Evolutionary conservation across 441 rosid genomes (phyloP), one percentile per base, ranked within the genome.

Genomic region (Erodium trifolium): DNA sequence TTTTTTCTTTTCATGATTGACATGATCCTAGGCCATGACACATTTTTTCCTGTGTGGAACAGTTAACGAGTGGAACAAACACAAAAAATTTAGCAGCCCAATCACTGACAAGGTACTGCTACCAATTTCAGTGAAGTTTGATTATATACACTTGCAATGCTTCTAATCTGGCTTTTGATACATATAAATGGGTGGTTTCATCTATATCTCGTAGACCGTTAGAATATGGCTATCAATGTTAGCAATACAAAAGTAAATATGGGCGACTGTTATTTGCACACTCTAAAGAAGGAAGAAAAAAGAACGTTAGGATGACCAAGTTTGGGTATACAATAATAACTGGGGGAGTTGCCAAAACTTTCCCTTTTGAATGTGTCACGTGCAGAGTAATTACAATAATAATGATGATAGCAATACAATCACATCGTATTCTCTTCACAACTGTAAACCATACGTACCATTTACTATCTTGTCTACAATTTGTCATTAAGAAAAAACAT

Each of bases 21-120:
- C 49, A 27, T 67, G 35, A 27, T 51, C 70, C 43, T 19, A 14
- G 66, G 51, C n/a, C 53, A 45, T 43, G 14, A 14, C 34, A 62
- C 70, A 37, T 67, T 73, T 68, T 23, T 67, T 31, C 10, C 70
- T 71, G 65, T 71, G 66, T 72, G 67, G 57, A 66, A 81, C 81
- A 87, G 83, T 73, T 86, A 70, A 34, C 71, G 67, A 78, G 72
- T 76, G 80, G 77, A 74, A 79, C 72, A 49, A 39, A 72, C 68
- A 53, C 78, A 35, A 76, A 80, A 67, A 70, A 77, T 71, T 65
- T 73, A 59, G 73, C 76, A 57, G 67, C 80, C 78, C 75, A 73
- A 39, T 71, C 78, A 57, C 63, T 17, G 60, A 71, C 79, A 80
- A 84, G 91, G 98, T 89, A 82, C 73, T 77, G 65, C 39, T 35